Conservation (phyloP, 495 filamentous ascomycete genomes). For the Penicillium turbatum region DNA sequence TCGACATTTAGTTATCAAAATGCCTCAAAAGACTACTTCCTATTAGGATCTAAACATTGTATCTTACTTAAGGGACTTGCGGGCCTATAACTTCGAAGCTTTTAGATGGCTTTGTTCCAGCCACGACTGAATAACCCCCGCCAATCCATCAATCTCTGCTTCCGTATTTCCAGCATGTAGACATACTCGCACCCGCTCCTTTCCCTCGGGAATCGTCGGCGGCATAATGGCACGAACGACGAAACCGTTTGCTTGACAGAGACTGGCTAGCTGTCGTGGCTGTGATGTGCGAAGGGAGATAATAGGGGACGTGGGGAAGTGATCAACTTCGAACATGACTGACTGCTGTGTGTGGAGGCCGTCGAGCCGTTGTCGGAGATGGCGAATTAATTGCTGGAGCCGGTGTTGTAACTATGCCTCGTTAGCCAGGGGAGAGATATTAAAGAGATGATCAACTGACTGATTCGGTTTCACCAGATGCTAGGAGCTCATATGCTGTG, state of each 20-base stretch:
- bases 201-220: constrained; percentile 45
- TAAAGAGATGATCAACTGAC: constrained; percentile 20
- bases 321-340: constrained; percentile 33
- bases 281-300: constrained; percentile 42
- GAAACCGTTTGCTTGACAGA: constrained; percentile 34
- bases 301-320: constrained; percentile 42
- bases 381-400: constrained; percentile 35
- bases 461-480: constrained; percentile 36
- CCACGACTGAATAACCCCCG: constrained; percentile 39
- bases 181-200: constrained; percentile 47
- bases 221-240: constrained; percentile 46
- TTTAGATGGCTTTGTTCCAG: constrained; percentile 24
- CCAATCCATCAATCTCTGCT: constrained; percentile 42
- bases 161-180: constrained; percentile 48
- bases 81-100: constrained; percentile 15
- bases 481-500: constrained; percentile 42
- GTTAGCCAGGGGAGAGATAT: neutral
- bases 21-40: no score
- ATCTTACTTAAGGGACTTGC: neutral
- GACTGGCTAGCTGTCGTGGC: constrained; percentile 28
- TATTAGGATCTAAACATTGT: no score
- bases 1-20: no score
- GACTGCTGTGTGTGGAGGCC: constrained; percentile 26
- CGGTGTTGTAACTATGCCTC: constrained; percentile 31
- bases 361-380: constrained; percentile 32